Evolutionary conservation across 202 grass and related monocot genomes (phyloP).

Genomic region (Cymbopogon flexuosus): DNA sequence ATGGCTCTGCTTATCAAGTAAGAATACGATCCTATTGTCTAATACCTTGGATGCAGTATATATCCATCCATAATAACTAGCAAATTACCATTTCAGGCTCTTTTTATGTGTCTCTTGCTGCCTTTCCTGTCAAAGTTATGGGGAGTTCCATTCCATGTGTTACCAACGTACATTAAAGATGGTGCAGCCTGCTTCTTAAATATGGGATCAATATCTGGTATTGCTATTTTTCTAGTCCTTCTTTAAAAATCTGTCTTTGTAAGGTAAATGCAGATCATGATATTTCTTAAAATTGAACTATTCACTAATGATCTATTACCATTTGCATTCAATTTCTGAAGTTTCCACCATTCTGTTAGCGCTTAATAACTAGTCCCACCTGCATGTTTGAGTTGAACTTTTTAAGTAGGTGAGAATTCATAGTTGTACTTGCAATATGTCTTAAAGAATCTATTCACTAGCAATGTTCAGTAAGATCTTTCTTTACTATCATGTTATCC

Average conservation of each 20-base stretch:
- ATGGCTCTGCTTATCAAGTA: constrained; percentile 95
- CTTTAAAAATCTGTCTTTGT: background rate
- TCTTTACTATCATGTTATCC: background rate
- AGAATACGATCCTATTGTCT: constrained; percentile 1
- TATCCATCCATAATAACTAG: constrained; percentile 15
- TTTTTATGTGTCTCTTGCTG: constrained; percentile 83
- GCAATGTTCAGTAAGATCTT: background rate
- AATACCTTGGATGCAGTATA: constrained; percentile 24
- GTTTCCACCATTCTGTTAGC: background rate
- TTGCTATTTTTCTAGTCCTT: constrained; percentile 7
- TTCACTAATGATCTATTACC: background rate
- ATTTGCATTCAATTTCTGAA: constrained; percentile 11
- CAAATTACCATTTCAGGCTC: constrained; percentile 52
- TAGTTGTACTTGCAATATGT: constrained; percentile 8
- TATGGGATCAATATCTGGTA: constrained; percentile 83
- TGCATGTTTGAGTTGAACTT: constrained; percentile 5
- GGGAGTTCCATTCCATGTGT: constrained; percentile 80
- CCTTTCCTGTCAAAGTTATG: constrained; percentile 96
- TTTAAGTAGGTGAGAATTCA: background rate
- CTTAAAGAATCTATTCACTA: background rate
- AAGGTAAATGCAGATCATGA: background rate
- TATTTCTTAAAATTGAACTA: background rate
- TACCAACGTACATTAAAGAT: constrained; percentile 87
- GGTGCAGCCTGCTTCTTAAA: constrained; percentile 90
- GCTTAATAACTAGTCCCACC: background rate